phyloP scores from a whole-genome alignment of 1,284 basidiomycete genomes.

The Meripilus lineatus region DNA sequence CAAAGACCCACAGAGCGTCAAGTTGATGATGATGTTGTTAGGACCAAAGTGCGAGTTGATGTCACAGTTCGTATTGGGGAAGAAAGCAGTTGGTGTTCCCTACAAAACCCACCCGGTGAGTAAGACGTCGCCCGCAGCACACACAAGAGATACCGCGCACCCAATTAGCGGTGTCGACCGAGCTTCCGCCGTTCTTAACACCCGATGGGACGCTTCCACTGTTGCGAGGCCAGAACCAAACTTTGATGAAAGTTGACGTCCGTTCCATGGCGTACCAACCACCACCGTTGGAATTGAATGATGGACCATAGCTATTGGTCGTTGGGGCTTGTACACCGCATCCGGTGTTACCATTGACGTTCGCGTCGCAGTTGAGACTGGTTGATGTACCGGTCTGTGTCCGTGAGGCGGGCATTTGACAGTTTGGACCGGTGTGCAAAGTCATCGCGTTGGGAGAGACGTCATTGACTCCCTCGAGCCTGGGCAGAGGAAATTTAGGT shows the following conservation, averaged over 20 bases:
- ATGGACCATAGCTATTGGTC: constrained; percentile 42
- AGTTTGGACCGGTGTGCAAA: constrained; percentile 45
- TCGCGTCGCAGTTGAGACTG: constrained; percentile 41
- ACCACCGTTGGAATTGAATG: constrained; percentile 51
- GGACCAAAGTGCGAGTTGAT: constrained; percentile 43
- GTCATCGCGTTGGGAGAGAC: constrained; percentile 41
- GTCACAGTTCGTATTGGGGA: constrained; percentile 42
- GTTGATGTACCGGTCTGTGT: constrained; percentile 14
- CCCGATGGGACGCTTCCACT: constrained; percentile 29
- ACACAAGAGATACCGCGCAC: constrained; percentile 19
- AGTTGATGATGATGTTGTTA: constrained; percentile 54
- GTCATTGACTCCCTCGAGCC: constrained; percentile 46
- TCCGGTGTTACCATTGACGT: constrained; percentile 49
- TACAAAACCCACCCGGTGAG: constrained; percentile 14
- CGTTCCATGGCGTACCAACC: constrained; percentile 48
- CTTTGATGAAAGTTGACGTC: constrained; percentile 32
- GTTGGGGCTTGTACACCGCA: constrained; percentile 49
- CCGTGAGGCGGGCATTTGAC: constrained; percentile 12
- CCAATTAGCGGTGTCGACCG: constrained; percentile 35
- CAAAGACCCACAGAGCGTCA: constrained; percentile 32
- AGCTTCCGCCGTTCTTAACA: constrained; percentile 27
- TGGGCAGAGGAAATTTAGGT: not conserved
- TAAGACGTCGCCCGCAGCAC: not conserved
- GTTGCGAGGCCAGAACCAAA: constrained; percentile 43
- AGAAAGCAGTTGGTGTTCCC: constrained; percentile 48